Conservation (phyloP, 192 early-diverging fungal species). For the Podila epigama region DNA sequence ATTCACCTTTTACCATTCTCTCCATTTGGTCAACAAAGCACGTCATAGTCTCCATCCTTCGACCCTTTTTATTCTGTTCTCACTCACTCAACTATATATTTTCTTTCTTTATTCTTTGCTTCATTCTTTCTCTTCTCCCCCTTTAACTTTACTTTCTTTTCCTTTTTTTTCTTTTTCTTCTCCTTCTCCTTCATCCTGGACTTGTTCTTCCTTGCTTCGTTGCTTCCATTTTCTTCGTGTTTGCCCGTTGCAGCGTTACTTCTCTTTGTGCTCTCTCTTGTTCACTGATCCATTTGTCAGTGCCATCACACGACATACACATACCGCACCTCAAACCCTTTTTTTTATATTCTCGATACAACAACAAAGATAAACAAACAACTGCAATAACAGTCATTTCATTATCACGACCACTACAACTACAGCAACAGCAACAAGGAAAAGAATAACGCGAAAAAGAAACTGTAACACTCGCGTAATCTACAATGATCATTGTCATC, state of each 20-base stretch:
- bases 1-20: not conserved
- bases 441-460: not conserved
- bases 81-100: not conserved
- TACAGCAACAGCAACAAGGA: not conserved
- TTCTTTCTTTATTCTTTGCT: not conserved
- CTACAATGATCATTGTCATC: slow-evolving; percentile 40
- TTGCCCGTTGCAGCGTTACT: too few relatives aligned
- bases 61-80: too few relatives aligned
- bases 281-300: too few relatives aligned
- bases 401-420: not conserved
- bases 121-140: not conserved
- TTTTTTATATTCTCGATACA: too few relatives aligned
- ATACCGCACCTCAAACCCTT: too few relatives aligned
- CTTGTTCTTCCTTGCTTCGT: not conserved
- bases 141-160: not conserved
- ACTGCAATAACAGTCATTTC: too few relatives aligned
- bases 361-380: too few relatives aligned
- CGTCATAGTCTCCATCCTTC: too few relatives aligned
- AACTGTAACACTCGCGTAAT: too few relatives aligned
- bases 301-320: too few relatives aligned
- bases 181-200: not conserved
- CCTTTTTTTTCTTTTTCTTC: not conserved
- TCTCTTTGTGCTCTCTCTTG: too few relatives aligned
- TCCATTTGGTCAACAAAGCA: not conserved
- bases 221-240: not conserved